These are phyloP conservation scores for Citrus sp. DNA, from an alignment of 345 rosid species.

Conservation along the genomic window DNA sequence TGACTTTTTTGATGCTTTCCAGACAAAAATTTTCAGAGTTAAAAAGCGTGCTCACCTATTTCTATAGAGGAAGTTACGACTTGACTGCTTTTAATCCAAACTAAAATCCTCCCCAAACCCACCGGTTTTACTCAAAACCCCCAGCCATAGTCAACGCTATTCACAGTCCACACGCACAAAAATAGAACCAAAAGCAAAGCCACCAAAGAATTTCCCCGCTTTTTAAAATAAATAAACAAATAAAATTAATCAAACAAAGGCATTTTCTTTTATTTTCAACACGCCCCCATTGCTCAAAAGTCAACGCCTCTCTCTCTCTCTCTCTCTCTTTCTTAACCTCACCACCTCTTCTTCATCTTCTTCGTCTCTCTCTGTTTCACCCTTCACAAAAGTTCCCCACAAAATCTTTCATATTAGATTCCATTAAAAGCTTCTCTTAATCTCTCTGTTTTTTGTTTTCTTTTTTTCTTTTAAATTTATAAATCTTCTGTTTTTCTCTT, in stretches of 20 bases:
- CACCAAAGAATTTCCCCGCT: not conserved
- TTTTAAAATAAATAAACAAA: not conserved
- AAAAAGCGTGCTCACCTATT: no score
- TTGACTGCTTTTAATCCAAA: not conserved
- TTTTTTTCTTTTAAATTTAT: not conserved
- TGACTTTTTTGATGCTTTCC: conserved; percentile 30
- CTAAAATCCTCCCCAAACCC: not conserved
- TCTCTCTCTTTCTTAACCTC: conserved; percentile 1
- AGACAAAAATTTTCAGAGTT: no score
- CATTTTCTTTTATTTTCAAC: conserved; percentile 23
- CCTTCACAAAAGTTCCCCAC: not conserved
- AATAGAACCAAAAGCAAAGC: not conserved
- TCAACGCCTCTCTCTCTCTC: conserved; percentile 55
- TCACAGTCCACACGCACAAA: not conserved
- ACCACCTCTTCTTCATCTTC: conserved; percentile 12
- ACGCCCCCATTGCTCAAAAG: conserved; percentile 30
- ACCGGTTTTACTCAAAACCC: conserved; percentile 18
- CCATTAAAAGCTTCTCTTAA: not conserved
- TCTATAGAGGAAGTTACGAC: no score
- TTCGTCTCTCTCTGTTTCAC: not conserved
- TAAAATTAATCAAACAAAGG: conserved; percentile 14
- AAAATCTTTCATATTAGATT: no score
- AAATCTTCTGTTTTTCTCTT: not conserved
- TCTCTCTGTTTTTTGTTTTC: not conserved
- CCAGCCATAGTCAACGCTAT: conserved; percentile 35